These are phyloP conservation scores for Myxozyma vanderwaltii DNA, from an alignment of 805 yeast genomes.

Conservation along the genomic window DNA sequence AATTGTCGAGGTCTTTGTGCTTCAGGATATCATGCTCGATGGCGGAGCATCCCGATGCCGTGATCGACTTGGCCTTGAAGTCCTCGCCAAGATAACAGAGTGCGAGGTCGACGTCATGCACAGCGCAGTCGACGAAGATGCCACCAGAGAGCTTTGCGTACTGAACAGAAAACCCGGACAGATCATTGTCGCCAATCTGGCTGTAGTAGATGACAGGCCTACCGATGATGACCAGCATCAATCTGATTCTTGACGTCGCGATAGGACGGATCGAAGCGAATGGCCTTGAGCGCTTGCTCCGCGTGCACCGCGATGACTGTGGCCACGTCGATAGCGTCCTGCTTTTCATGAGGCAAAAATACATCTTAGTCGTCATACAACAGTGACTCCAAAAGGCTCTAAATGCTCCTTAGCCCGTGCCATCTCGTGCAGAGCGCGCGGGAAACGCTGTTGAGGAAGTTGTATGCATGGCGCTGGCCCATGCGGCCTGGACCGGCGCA, in stretches of 20 bases:
- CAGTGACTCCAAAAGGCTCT: slow-evolving; percentile 21
- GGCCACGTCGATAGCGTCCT: slow-evolving; percentile 25
- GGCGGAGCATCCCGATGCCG: slow-evolving; percentile 31
- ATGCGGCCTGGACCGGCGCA: slow-evolving; percentile 32
- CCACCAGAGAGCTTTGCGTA: slow-evolving; percentile 36
- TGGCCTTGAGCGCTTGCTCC: slow-evolving; percentile 26
- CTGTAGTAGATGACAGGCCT: slow-evolving; percentile 12
- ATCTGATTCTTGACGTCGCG: slow-evolving; percentile 15
- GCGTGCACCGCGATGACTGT: slow-evolving; percentile 30
- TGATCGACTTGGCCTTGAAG: slow-evolving; percentile 21
- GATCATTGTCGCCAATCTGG: slow-evolving; percentile 26
- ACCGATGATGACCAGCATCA: slow-evolving; percentile 18
- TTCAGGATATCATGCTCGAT: slow-evolving; percentile 33
- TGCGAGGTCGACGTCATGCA: slow-evolving; percentile 36
- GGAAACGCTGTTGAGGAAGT: slow-evolving; percentile 8
- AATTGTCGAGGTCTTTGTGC: slow-evolving; percentile 35
- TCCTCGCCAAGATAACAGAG: slow-evolving; percentile 33
- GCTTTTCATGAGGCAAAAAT: slow-evolving; percentile 14
- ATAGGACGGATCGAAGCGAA: slow-evolving; percentile 26
- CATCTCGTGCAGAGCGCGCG: slow-evolving; percentile 24
- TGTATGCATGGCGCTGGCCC: slow-evolving; percentile 27
- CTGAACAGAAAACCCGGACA: slow-evolving; percentile 29
- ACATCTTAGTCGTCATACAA: slow-evolving; percentile 27
- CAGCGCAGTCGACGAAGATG: slow-evolving; percentile 35
- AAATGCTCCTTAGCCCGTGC: slow-evolving; percentile 32